Evolutionary conservation across 108 stramenopile species (phyloP).

Genomic region (Skeletonema tropicum): DNA sequence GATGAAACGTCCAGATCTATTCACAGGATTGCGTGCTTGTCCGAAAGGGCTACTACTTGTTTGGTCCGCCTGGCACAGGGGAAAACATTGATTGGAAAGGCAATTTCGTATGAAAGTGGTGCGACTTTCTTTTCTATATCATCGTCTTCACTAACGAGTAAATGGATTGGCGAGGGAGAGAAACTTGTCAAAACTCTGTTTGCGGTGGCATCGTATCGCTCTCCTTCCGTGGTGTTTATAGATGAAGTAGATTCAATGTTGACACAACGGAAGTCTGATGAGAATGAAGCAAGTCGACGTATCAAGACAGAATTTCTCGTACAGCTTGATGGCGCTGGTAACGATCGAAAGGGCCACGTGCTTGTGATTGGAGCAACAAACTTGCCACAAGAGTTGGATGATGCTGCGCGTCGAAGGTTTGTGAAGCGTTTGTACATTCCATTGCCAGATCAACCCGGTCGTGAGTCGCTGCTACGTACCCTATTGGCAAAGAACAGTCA

Average conservation of each 20-base stretch:
- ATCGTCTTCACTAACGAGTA: conserved; percentile 96
- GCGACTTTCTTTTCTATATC: conserved; percentile 99
- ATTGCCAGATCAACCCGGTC: conserved; percentile 82
- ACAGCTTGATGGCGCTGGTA: conserved; percentile 92
- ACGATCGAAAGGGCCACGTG: conserved; percentile 81
- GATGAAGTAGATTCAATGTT: conserved; percentile 97
- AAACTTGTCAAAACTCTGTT: conserved; percentile 97
- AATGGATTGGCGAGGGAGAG: conserved; percentile 99
- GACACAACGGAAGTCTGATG: conserved; percentile 88
- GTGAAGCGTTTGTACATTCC: conserved; percentile 95
- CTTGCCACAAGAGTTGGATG: conserved; percentile 97
- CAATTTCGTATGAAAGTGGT: conserved; percentile 95
- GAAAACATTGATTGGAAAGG: conserved; percentile 99
- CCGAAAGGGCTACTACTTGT: conserved; percentile 79
- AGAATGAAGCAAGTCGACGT: conserved; percentile 93
- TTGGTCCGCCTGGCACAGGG: conserved; percentile 87
- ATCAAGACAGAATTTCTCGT: conserved; percentile 97
- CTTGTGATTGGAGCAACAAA: conserved; percentile 98
- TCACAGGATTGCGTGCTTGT: conserved; percentile 86
- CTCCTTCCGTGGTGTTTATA: conserved; percentile 93
- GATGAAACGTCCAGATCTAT: conserved; percentile 92
- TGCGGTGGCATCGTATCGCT: conserved; percentile 91
- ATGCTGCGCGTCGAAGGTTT: conserved; percentile 97
- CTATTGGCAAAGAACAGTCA: conserved; percentile 89
- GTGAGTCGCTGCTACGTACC: conserved; percentile 73